Percentiles rank a stretch among this genome's conserved stretches.
These are phyloP conservation scores for Podospora australis DNA, from an alignment of 495 filamentous ascomycete species.

Conservation along the genomic window DNA sequence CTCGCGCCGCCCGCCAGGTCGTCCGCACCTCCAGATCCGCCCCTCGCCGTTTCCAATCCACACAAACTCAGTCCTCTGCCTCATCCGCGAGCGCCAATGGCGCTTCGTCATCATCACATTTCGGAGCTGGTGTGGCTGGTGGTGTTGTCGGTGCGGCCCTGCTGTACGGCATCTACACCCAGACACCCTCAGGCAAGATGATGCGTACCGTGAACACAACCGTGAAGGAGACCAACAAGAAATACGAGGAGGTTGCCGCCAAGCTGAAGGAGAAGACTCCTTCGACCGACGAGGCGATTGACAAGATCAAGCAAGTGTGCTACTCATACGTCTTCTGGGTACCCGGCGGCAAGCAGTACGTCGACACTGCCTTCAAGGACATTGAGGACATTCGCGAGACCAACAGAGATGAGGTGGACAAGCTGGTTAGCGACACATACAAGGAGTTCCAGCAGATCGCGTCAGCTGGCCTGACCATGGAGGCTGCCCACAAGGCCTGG, in stretches of 20 bases:
- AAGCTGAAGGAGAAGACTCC: slow-evolving; percentile 49
- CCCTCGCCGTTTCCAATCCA: slow-evolving; percentile 38
- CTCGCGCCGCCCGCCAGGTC: slow-evolving; percentile 6
- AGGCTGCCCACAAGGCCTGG: slow-evolving; percentile 46
- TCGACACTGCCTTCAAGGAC: slow-evolving; percentile 57
- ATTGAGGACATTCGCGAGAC: slow-evolving; percentile 52
- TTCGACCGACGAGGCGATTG: slow-evolving; percentile 50
- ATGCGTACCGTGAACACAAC: slow-evolving; percentile 36
- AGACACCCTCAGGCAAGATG: slow-evolving; percentile 49
- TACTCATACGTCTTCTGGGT: slow-evolving; percentile 59
- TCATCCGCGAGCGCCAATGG: slow-evolving; percentile 5
- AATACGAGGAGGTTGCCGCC: slow-evolving; percentile 45
- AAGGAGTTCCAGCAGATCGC: slow-evolving; percentile 47
- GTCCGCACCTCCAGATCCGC: not conserved
- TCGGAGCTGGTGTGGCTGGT: slow-evolving; percentile 46
- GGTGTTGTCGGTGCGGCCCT: slow-evolving; percentile 30
- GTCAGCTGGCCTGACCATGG: slow-evolving; percentile 43
- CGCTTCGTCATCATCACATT: slow-evolving; percentile 27
- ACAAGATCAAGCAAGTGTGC: slow-evolving; percentile 50
- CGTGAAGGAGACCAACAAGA: slow-evolving; percentile 44
- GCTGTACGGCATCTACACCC: slow-evolving; percentile 50
- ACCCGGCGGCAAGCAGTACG: slow-evolving; percentile 55
- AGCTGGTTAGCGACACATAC: slow-evolving; percentile 55
- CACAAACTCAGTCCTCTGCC: slow-evolving; percentile 7
- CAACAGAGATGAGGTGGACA: slow-evolving; percentile 56